Percentiles rank a stretch among this genome's conserved stretches.
Evolutionary conservation across 306 rosid genomes (phyloP).

Genomic region (Trifolium repens): DNA sequence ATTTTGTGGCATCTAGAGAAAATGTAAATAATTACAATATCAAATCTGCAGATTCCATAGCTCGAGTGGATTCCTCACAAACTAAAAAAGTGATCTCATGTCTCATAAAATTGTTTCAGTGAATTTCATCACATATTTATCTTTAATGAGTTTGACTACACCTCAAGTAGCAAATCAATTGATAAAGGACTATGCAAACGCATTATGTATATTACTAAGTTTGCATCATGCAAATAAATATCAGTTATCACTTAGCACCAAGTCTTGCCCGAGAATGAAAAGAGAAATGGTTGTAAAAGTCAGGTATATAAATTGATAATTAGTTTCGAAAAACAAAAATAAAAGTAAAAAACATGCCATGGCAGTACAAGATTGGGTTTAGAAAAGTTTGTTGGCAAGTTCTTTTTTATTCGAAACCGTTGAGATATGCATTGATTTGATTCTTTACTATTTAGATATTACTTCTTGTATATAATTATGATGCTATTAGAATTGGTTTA

Average conservation of each 20-base stretch:
- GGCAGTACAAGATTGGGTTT: constrained; percentile 3
- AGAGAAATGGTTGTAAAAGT: constrained; percentile 1
- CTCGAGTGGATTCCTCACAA: constrained; percentile 16
- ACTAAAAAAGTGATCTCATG: background rate
- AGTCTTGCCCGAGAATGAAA: constrained; percentile 13
- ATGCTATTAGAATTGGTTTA: too few relatives aligned
- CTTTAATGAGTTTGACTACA: background rate
- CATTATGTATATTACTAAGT: background rate
- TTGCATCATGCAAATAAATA: constrained; percentile 3
- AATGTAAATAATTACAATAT: constrained; percentile 26
- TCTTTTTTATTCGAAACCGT: too few relatives aligned
- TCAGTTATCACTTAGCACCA: background rate
- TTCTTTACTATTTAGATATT: too few relatives aligned
- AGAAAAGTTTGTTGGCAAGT: background rate
- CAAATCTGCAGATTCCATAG: constrained; percentile 13
- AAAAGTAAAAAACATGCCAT: constrained; percentile 18
- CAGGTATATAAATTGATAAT: constrained; percentile 14
- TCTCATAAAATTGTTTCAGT: constrained; percentile 2
- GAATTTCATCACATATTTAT: constrained; percentile 22
- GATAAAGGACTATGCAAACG: constrained; percentile 1
- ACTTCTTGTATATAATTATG: too few relatives aligned
- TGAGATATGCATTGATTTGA: too few relatives aligned
- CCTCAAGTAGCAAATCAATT: constrained; percentile 20
- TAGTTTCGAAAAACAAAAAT: constrained; percentile 6
- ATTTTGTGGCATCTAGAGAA: constrained; percentile 28